Evolutionary conservation across 2,329 filamentous ascomycete genomes (phyloP).

Genomic region (Endoconidiophora laricicola): DNA sequence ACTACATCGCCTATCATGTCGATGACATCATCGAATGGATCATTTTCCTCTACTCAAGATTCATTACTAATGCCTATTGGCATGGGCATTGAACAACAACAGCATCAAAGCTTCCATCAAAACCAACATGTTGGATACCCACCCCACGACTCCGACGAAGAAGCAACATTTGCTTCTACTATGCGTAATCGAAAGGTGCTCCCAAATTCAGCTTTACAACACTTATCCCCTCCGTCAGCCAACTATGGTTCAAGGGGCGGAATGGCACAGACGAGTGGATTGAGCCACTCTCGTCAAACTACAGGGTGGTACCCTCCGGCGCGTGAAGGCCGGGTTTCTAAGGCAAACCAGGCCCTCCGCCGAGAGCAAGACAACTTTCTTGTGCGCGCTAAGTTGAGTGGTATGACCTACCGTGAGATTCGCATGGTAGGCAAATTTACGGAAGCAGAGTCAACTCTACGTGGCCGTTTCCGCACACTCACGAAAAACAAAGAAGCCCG

Average conservation of each 20-base stretch:
- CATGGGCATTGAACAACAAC: not conserved
- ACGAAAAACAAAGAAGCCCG: conserved; percentile 46
- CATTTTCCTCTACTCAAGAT: not conserved
- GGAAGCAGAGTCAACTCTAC: conserved; percentile 56
- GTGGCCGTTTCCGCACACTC: conserved; percentile 48
- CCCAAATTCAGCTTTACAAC: not conserved
- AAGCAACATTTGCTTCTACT: not conserved
- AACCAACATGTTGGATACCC: not conserved
- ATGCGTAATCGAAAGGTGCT: not conserved
- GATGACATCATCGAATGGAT: not conserved
- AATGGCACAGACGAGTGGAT: no score
- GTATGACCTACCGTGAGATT: conserved; percentile 51
- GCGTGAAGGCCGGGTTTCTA: conserved; percentile 6
- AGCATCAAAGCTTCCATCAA: not conserved
- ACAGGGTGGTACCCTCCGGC: not conserved
- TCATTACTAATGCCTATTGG: not conserved
- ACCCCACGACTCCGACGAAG: not conserved
- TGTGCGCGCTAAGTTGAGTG: conserved; percentile 34
- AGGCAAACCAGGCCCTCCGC: conserved; percentile 3
- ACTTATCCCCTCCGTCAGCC: not conserved
- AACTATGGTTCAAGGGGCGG: not conserved
- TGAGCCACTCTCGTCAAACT: no score
- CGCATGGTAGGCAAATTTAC: conserved; percentile 34
- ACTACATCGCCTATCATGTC: not conserved
- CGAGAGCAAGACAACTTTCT: conserved; percentile 30